phyloP scores from a whole-genome alignment of 2,329 filamentous ascomycete species.

The Aspergillus ustus region DNA sequence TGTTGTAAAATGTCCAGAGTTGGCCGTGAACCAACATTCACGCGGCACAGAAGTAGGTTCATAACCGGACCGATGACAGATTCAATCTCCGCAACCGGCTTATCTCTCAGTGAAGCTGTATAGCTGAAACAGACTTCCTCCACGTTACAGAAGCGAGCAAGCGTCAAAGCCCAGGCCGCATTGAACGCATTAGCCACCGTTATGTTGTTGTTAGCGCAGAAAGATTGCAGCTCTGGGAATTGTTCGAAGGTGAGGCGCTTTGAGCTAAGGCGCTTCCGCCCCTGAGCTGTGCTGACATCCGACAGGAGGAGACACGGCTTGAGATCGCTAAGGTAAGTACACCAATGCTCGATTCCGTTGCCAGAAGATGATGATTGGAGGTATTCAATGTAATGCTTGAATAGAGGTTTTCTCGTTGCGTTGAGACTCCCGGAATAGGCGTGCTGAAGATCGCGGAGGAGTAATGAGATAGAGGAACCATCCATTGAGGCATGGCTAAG shows the following conservation, averaged over 20 bases:
- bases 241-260: constrained; percentile 35
- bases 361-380: constrained; percentile 31
- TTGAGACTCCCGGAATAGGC: constrained; percentile 50
- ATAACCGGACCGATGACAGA: constrained; percentile 52
- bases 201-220: constrained; percentile 51
- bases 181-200: constrained; percentile 64
- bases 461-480: constrained; percentile 55
- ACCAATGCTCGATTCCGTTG: constrained; percentile 43
- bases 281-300: constrained; percentile 29
- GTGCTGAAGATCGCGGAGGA: constrained; percentile 51
- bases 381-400: constrained; percentile 41
- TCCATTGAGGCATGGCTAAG: constrained; percentile 59
- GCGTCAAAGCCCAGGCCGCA: constrained; percentile 70
- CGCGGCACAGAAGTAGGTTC: constrained; percentile 52
- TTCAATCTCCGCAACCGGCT: constrained; percentile 43
- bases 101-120: constrained; percentile 48
- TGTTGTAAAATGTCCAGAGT: constrained; percentile 46
- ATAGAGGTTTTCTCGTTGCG: constrained; percentile 36
- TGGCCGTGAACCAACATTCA: constrained; percentile 37
- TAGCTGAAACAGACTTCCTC: constrained; percentile 66
- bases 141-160: constrained; percentile 67
- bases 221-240: constrained; percentile 36
- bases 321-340: constrained; percentile 37
- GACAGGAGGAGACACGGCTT: constrained; percentile 44
- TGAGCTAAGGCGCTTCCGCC: constrained; percentile 33